Conservation (phyloP, 2,329 filamentous ascomycete genomes). For the Tolypocladium inflatum region DNA sequence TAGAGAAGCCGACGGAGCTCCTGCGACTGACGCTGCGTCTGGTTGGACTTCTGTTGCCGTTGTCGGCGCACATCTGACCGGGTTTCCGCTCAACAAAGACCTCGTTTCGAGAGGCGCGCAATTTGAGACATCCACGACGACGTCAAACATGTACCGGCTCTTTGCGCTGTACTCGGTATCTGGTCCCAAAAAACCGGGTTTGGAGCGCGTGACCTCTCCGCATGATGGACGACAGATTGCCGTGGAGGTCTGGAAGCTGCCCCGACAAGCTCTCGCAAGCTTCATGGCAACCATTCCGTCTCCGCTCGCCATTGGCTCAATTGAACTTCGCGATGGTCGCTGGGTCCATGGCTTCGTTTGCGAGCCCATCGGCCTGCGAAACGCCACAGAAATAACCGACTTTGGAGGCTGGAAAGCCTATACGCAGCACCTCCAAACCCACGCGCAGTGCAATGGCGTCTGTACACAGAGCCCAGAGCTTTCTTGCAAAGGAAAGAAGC, state of each 20-base stretch:
- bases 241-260: constrained; percentile 26
- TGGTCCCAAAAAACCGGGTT: constrained; percentile 18
- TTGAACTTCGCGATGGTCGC: constrained; percentile 21
- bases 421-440: constrained; percentile 1
- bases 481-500: background rate
- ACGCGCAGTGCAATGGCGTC: constrained; percentile 1
- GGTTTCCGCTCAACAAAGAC: constrained; percentile 23
- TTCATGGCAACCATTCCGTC: constrained; percentile 22
- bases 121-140: constrained; percentile 14
- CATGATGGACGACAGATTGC: constrained; percentile 17
- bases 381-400: constrained; percentile 19
- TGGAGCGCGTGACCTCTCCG: constrained; percentile 13
- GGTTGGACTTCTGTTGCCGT: constrained; percentile 16
- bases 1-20: background rate
- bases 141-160: constrained; percentile 18
- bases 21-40: background rate
- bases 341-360: constrained; percentile 28
- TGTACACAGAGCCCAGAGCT: background rate
- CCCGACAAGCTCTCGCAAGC: constrained; percentile 15
- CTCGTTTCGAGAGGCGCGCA: constrained; percentile 18
- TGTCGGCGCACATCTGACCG: constrained; percentile 24
- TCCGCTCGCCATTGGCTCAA: constrained; percentile 23
- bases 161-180: constrained; percentile 14
- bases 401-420: constrained; percentile 23
- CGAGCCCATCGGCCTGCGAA: constrained; percentile 20